Conservation (phyloP, 139 green algal genomes). For the Tetradesmus lagerheimii region DNA sequence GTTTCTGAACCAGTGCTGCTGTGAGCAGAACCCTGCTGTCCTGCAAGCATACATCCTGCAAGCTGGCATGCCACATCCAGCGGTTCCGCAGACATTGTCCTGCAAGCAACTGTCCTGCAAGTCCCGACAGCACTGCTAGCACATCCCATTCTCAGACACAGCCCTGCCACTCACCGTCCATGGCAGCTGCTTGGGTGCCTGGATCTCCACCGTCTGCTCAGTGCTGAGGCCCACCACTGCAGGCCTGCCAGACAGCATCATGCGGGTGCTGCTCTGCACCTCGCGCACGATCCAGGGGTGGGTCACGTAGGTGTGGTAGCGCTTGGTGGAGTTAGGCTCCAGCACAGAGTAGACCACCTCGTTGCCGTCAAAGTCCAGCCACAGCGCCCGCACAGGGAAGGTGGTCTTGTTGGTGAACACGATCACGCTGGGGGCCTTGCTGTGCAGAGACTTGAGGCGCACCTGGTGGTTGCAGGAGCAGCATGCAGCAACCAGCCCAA, state of each 20-base stretch:
- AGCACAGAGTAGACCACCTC: conserved; percentile 51
- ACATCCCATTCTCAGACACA: not conserved
- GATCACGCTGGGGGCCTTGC: conserved; percentile 48
- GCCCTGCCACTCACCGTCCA: conserved; percentile 30
- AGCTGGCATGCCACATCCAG: no score
- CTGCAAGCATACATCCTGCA: not conserved
- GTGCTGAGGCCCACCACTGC: conserved; percentile 42
- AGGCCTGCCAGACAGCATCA: conserved; percentile 53
- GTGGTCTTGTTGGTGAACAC: conserved; percentile 54
- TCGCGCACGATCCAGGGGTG: conserved; percentile 68
- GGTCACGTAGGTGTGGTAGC: conserved; percentile 53
- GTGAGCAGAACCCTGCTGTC: not conserved
- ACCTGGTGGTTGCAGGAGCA: conserved; percentile 28
- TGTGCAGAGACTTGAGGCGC: conserved; percentile 47
- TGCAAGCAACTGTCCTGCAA: not conserved
- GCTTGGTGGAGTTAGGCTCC: conserved; percentile 32
- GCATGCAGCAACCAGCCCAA: not conserved
- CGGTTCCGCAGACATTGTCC: no score
- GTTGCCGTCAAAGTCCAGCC: conserved; percentile 62
- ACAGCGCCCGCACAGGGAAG: conserved; percentile 46
- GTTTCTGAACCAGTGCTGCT: not conserved
- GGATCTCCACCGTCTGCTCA: conserved; percentile 40
- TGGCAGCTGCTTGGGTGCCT: not conserved
- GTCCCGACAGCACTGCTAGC: not conserved
- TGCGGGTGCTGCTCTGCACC: conserved; percentile 44